Percentiles rank a stretch among this genome's conserved stretches.
These are phyloP conservation scores for Malania oleifera DNA, from an alignment of 164 flowering plant species.

Conservation along the genomic window DNA sequence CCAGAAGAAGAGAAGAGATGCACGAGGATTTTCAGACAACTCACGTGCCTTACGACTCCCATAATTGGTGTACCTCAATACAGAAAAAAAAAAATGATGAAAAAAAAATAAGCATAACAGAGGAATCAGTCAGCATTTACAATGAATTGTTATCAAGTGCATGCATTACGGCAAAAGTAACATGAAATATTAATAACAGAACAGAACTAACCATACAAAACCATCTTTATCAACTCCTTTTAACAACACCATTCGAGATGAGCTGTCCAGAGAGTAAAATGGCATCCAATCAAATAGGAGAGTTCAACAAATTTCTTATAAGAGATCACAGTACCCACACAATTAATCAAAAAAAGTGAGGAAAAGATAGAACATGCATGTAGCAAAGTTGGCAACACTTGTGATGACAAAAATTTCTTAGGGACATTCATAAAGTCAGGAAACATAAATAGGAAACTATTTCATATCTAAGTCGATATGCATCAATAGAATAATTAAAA, in stretches of 20 bases:
- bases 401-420: too few species aligned
- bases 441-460: too few species aligned
- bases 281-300: not conserved
- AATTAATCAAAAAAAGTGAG: too few species aligned
- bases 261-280: slow-evolving; percentile 35
- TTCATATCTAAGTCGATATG: too few species aligned
- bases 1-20: slow-evolving; percentile 85
- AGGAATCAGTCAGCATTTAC: slow-evolving; percentile 4
- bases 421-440: too few species aligned
- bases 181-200: slow-evolving; percentile 3
- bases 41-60: slow-evolving; percentile 67
- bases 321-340: too few species aligned
- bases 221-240: slow-evolving; percentile 88
- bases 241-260: slow-evolving; percentile 87
- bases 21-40: slow-evolving; percentile 79
- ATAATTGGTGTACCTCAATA: slow-evolving; percentile 78
- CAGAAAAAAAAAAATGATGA: not conserved
- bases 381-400: too few species aligned
- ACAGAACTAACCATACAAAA: slow-evolving; percentile 75
- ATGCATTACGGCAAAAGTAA: too few species aligned
- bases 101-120: too few species aligned
- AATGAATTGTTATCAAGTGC: not conserved
- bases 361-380: too few species aligned
- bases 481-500: too few species aligned
- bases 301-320: too few species aligned